phyloP scores from a whole-genome alignment of 306 rosid species.

The Leucaena leucocephala region DNA sequence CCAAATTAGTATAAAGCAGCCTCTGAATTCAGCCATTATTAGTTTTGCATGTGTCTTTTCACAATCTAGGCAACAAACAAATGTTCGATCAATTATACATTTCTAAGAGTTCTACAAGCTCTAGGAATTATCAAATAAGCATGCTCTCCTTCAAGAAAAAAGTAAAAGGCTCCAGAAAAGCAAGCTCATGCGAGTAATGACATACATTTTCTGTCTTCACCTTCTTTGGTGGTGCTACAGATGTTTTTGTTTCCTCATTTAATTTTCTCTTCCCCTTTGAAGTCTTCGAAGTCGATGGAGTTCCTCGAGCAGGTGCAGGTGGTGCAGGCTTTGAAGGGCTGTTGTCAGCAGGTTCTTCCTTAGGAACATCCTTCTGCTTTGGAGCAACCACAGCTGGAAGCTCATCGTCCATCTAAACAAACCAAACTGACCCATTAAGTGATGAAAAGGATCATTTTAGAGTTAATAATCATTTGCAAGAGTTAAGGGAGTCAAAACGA shows the following conservation, averaged over 20 bases:
- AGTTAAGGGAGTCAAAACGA: conserved; percentile 5
- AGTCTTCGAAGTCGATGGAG: conserved; percentile 52
- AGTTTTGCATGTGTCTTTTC: not conserved
- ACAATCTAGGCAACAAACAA: not conserved
- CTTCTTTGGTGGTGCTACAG: conserved; percentile 74
- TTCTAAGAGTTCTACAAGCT: not conserved
- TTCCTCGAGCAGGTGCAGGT: conserved; percentile 56
- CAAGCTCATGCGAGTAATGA: conserved; percentile 21
- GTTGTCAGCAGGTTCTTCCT: conserved; percentile 83
- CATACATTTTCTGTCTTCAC: conserved; percentile 88
- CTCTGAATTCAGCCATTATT: not conserved
- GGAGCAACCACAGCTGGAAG: conserved; percentile 56
- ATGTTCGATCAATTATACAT: not conserved
- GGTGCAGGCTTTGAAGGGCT: conserved; percentile 70
- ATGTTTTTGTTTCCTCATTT: conserved; percentile 71
- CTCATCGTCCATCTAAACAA: conserved; percentile 79
- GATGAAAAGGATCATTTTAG: conserved; percentile 20
- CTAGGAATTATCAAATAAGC: not conserved
- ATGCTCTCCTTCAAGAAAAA: not conserved
- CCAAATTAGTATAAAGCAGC: conserved; percentile 3
- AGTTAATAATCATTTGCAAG: conserved; percentile 20
- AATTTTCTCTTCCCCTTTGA: conserved; percentile 81
- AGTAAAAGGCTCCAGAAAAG: not conserved
- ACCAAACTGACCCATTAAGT: conserved; percentile 30
- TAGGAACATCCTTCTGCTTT: conserved; percentile 78